Percentiles rank a stretch among this genome's conserved stretches.
These are phyloP conservation scores for Deuterostichococcus epilithicus DNA, from an alignment of 139 green algal genomes.

Conservation along the genomic window DNA sequence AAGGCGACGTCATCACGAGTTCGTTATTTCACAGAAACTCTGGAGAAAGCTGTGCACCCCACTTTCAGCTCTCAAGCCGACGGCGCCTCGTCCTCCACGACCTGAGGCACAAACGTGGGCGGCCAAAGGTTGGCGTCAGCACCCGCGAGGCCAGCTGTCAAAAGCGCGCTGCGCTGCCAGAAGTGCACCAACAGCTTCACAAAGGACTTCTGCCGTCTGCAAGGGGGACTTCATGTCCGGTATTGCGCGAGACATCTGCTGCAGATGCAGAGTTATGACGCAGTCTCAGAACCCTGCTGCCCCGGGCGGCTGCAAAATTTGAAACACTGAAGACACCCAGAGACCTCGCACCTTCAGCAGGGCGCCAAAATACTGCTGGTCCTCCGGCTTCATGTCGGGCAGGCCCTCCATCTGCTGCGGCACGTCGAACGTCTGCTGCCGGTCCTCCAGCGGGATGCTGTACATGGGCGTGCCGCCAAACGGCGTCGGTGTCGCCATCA, in stretches of 20 bases:
- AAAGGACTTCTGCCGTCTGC: no score
- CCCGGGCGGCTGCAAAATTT: no score
- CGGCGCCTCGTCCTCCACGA: no score
- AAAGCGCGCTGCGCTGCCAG: neutral
- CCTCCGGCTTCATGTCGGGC: conserved; percentile 95
- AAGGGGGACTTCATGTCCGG: no score
- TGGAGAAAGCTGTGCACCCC: no score
- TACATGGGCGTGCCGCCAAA: conserved; percentile 78
- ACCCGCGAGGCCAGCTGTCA: neutral
- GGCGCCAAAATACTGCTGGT: conserved; percentile 94
- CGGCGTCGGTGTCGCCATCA: conserved; percentile 90
- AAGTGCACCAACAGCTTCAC: neutral
- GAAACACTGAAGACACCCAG: no score
- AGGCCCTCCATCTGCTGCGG: conserved; percentile 74
- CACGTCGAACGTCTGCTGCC: conserved; percentile 71
- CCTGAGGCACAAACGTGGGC: neutral
- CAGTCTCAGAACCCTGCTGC: no score
- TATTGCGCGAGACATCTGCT: no score
- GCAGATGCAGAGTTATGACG: no score
- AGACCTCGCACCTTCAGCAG: conserved; percentile 66
- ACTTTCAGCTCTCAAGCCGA: no score
- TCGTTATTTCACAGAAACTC: no score
- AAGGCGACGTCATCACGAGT: neutral
- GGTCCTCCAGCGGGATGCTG: conserved; percentile 80
- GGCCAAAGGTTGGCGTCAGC: no score